Conservation (phyloP, 441 rosid species). For the Syzygium syzygioides region DNA sequence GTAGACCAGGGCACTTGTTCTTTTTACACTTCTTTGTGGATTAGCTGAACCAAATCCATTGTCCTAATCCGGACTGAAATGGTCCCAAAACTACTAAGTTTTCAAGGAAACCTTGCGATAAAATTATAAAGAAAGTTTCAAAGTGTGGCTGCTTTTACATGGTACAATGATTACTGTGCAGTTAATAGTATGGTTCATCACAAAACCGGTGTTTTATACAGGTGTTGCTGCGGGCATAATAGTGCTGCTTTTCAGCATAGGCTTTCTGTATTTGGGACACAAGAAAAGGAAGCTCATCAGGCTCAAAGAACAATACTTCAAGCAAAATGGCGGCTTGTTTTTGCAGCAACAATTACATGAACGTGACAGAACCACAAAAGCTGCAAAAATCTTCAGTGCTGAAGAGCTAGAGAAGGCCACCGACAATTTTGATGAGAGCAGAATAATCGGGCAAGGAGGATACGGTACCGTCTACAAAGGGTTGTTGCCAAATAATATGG, state of each 20-base stretch:
- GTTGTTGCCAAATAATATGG: background rate
- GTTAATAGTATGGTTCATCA: accelerated
- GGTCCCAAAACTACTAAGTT: background rate
- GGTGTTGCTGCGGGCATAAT: conserved; percentile 11
- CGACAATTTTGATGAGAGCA: conserved; percentile 15
- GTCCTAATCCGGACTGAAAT: background rate
- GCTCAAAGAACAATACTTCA: conserved; percentile 21
- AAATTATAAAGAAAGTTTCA: background rate
- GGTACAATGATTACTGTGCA: background rate
- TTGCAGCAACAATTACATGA: conserved; percentile 11
- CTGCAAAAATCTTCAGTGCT: background rate
- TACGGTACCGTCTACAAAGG: conserved; percentile 36
- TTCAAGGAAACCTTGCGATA: too few relatives aligned
- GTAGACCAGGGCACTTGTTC: too few relatives aligned
- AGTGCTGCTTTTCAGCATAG: background rate
- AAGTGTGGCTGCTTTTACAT: background rate
- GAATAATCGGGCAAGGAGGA: conserved; percentile 27
- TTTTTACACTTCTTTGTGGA: background rate
- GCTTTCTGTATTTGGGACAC: background rate
- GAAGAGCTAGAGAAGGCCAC: conserved; percentile 27
- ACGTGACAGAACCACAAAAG: background rate
- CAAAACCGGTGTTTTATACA: background rate
- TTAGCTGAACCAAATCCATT: background rate
- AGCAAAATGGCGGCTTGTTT: conserved; percentile 32
- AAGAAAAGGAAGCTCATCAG: conserved; percentile 11